A percentile compares a stretch with the other conserved stretches of the same genome.
Evolutionary conservation across 192 early-diverging fungal species (phyloP).

Genomic region (Podochytrium sp.): DNA sequence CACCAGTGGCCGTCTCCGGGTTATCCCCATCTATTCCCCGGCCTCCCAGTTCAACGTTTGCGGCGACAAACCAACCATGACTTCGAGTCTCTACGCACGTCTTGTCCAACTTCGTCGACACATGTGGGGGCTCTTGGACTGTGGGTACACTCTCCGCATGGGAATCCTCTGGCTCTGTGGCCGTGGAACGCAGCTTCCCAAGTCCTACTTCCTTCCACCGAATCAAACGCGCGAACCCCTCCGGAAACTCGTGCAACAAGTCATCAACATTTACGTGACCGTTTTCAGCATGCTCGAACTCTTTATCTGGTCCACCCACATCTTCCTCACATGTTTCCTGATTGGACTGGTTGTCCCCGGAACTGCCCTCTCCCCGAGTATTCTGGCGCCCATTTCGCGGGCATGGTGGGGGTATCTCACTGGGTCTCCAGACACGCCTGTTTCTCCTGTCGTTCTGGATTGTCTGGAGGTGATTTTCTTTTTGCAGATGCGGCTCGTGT

Average conservation of each 20-base stretch:
- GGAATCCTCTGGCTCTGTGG: constrained; percentile 16
- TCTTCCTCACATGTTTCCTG: not conserved
- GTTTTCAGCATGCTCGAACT: not conserved
- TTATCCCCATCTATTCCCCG: constrained; percentile 59
- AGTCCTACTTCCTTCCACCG: too few relatives aligned
- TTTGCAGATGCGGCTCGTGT: not conserved
- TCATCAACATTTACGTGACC: too few relatives aligned
- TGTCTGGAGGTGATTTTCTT: too few relatives aligned
- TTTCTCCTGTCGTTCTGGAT: too few relatives aligned
- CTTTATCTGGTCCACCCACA: not conserved
- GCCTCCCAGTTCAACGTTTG: constrained; percentile 49
- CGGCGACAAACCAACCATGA: constrained; percentile 34
- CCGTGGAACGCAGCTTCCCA: too few relatives aligned
- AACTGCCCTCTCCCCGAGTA: not conserved
- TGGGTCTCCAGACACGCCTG: not conserved
- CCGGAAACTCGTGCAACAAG: too few relatives aligned
- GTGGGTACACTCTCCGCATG: constrained; percentile 51
- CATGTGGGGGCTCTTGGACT: constrained; percentile 62
- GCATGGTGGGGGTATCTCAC: not conserved
- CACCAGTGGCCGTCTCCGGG: constrained; percentile 54
- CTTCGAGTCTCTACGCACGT: constrained; percentile 41
- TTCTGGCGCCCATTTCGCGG: not conserved
- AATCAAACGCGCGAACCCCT: too few relatives aligned
- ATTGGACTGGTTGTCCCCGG: not conserved
- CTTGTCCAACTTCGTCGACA: constrained; percentile 65